Conservation (phyloP, 352 stramenopile genomes). For the Hyaloperonospora brassicae region DNA sequence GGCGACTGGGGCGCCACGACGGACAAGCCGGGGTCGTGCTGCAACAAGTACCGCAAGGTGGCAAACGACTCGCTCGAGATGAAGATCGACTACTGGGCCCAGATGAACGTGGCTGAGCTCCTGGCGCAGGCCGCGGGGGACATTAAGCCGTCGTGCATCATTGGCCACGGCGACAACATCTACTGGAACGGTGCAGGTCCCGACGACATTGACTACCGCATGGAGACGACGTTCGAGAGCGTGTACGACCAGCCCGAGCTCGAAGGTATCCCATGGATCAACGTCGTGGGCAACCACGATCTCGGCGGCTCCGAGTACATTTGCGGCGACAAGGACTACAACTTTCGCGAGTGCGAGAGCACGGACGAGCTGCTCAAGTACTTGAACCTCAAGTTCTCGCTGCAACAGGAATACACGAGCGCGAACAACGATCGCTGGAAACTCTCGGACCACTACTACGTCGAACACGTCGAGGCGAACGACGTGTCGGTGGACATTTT, state of each 20-base stretch:
- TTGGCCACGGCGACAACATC: slow-evolving; percentile 82
- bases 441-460: slow-evolving; percentile 80
- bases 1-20: slow-evolving; percentile 82
- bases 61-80: slow-evolving; percentile 70
- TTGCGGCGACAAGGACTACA: slow-evolving; percentile 82
- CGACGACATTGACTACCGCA: slow-evolving; percentile 70
- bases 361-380: slow-evolving; percentile 70
- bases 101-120: slow-evolving; percentile 81
- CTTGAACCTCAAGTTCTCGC: slow-evolving; percentile 74
- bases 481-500: slow-evolving; percentile 84
- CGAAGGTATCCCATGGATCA: slow-evolving; percentile 74
- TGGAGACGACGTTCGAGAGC: slow-evolving; percentile 80
- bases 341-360: slow-evolving; percentile 72
- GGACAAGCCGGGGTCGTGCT: slow-evolving; percentile 82
- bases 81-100: slow-evolving; percentile 83
- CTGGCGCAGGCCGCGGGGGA: slow-evolving; percentile 56
- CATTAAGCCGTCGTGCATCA: slow-evolving; percentile 61
- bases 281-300: slow-evolving; percentile 84
- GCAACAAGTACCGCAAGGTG: slow-evolving; percentile 84
- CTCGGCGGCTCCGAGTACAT: slow-evolving; percentile 79
- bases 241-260: slow-evolving; percentile 78
- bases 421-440: slow-evolving; percentile 71
- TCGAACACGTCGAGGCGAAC: slow-evolving; percentile 66
- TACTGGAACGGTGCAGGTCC: slow-evolving; percentile 83
- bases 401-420: slow-evolving; percentile 78